Base-by-base conservation (phyloP, 192 early-diverging fungal species). In the Mortierella alpina region DNA sequence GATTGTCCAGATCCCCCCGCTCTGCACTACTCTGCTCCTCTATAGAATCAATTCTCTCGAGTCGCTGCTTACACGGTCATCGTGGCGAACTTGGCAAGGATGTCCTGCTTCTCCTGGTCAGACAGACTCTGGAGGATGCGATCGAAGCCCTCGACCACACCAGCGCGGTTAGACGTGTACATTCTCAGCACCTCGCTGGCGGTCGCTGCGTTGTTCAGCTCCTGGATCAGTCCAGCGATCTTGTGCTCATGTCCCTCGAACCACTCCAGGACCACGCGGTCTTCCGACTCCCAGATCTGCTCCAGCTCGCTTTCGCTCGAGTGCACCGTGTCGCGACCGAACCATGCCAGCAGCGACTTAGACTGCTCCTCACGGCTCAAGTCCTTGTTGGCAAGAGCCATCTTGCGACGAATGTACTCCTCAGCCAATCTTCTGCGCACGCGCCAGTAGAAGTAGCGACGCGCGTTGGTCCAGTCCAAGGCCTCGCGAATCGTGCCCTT, bases 371-470 rank as follows among this genome's bases (percentile, higher is more conserved):
- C 82, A 44, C 94, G 89, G 4, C 83, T 65, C 63, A 90, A 75
- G 18, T 62, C 57, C 47, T 83, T 56, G 64, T 87, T 82, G 39
- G 87, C 92, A 11, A 68, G 59, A 7, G 59, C 40, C 56, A 95
- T 89, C 12, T 86, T 72, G 55, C 87, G 85, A 81, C 89, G 87
- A 66, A 92, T 73, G 68, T 96, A 90, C 75, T 93, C 91, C 82
- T 99, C 98, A 23, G 79, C 73, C 55, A 98, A 82, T 42, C 96
- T 85, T 65, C 96, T 92, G 71, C 89, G 87, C 52, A 98, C 87
- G 72, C 98, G 91, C 91, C 94, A 94, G 92, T 94, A 97, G 85
- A 99, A 99, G 91, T 90, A 94, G 20, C 86, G 82, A 59, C 98
- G 93, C 0, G 95, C 80, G 14, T 92, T 72, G 13, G 87, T 72